Conservation (phyloP, 495 filamentous ascomycete genomes). For the Viridothelium virens region DNA sequence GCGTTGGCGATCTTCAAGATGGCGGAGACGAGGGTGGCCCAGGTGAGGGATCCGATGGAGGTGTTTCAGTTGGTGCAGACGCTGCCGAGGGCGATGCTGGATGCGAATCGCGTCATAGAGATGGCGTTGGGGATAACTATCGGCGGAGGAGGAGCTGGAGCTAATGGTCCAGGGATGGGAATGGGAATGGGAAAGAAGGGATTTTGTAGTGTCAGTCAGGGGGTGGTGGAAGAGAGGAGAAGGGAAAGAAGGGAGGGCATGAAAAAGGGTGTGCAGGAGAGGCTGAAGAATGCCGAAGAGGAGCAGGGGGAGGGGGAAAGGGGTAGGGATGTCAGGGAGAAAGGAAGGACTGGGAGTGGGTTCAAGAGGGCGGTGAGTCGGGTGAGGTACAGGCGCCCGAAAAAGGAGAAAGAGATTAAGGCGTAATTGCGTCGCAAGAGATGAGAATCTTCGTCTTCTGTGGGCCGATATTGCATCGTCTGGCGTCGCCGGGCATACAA, state of each 20-base stretch:
- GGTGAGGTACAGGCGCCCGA: slow-evolving; percentile 10
- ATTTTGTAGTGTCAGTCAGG: slow-evolving; percentile 70
- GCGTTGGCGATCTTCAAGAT: slow-evolving; percentile 89
- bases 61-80: slow-evolving; percentile 91
- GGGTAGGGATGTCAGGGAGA: not conserved
- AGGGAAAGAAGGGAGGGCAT: slow-evolving; percentile 46
- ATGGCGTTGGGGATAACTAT: slow-evolving; percentile 49
- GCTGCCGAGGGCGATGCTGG: slow-evolving; percentile 72
- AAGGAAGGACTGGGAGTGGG: slow-evolving; percentile 4
- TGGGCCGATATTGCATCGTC: not conserved
- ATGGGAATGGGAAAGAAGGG: slow-evolving; percentile 57
- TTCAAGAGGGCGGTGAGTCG: slow-evolving; percentile 16
- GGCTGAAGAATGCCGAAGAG: slow-evolving; percentile 25
- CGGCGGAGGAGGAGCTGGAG: not conserved
- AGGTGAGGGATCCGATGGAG: slow-evolving; percentile 83
- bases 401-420: slow-evolving; percentile 8
- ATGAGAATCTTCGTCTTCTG: too few relatives aligned
- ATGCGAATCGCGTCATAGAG: slow-evolving; percentile 73
- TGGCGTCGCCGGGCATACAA: not conserved
- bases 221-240: slow-evolving; percentile 53
- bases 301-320: slow-evolving; percentile 36
- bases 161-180: not conserved
- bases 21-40: slow-evolving; percentile 73
- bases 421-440: not conserved
- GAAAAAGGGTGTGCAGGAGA: slow-evolving; percentile 18